These are phyloP conservation scores for Neoconidiobolus thromboides DNA, from an alignment of 371 early-diverging fungal species.

Conservation along the genomic window DNA sequence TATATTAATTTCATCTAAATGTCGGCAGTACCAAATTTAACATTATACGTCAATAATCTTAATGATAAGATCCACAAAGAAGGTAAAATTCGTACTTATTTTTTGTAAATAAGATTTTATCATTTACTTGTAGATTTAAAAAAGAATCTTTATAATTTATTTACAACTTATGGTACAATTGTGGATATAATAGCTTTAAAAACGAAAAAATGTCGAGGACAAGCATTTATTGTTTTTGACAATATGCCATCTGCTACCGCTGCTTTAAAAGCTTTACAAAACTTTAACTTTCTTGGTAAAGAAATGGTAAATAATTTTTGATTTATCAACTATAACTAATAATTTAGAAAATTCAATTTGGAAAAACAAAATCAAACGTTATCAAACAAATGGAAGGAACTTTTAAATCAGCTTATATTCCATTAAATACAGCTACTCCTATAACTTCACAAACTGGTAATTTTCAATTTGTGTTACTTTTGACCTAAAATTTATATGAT, in stretches of 20 bases:
- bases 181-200: conserved; percentile 68
- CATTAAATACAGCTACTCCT: background rate
- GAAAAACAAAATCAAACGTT: conserved; percentile 11
- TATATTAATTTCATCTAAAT: background rate
- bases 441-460: background rate
- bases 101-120: background rate
- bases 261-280: conserved; percentile 52
- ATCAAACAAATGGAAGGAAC: background rate
- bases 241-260: conserved; percentile 52
- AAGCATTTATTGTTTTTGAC: conserved; percentile 78
- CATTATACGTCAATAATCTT: conserved; percentile 42
- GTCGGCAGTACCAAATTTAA: conserved; percentile 31
- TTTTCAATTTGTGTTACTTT: background rate
- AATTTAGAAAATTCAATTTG: conserved; percentile 51
- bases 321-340: background rate
- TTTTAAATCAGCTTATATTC: background rate
- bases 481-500: background rate
- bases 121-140: conserved; percentile 30
- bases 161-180: conserved; percentile 60
- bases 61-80: conserved; percentile 39
- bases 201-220: conserved; percentile 55
- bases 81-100: conserved; percentile 18
- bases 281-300: conserved; percentile 49
- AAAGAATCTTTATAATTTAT: conserved; percentile 46
- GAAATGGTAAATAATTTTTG: conserved; percentile 34